phyloP scores from a whole-genome alignment of 192 early-diverging fungal species.

The Coemansia erecta region DNA sequence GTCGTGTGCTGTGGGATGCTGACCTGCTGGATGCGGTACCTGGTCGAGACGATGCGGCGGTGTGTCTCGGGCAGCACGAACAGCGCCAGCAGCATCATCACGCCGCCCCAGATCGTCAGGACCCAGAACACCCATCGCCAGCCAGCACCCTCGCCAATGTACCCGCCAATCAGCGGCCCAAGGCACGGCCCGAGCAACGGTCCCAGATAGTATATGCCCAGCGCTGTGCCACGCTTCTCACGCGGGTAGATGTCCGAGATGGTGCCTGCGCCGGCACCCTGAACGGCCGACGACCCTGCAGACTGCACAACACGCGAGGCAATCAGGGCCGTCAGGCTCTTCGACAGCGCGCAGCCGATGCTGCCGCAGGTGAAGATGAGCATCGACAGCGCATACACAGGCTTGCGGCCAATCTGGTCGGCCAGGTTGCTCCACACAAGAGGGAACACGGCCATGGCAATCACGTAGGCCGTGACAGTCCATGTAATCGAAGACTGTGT shows the following conservation, averaged over 20 bases:
- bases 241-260: constrained; percentile 57
- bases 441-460: constrained; percentile 55
- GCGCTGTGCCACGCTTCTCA: constrained; percentile 54
- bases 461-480: constrained; percentile 49
- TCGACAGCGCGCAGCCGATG: constrained; percentile 50
- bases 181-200: constrained; percentile 54
- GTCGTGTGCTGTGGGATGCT: constrained; percentile 26
- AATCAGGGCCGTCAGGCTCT: constrained; percentile 32
- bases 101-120: constrained; percentile 55
- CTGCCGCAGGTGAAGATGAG: constrained; percentile 47
- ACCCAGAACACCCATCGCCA: constrained; percentile 65
- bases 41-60: constrained; percentile 33
- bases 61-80: constrained; percentile 63
- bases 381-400: constrained; percentile 45
- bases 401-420: constrained; percentile 54
- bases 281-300: constrained; percentile 51
- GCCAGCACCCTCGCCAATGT: constrained; percentile 45
- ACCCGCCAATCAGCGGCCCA: constrained; percentile 58
- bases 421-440: constrained; percentile 56
- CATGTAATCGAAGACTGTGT: constrained; percentile 39
- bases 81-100: constrained; percentile 47
- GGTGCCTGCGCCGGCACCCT: constrained; percentile 53
- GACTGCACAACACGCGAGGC: constrained; percentile 52
- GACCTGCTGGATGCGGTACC: constrained; percentile 31
- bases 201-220: constrained; percentile 56